phyloP scores from a whole-genome alignment of 768 basidiomycete genomes.

The Suillus discolor region DNA sequence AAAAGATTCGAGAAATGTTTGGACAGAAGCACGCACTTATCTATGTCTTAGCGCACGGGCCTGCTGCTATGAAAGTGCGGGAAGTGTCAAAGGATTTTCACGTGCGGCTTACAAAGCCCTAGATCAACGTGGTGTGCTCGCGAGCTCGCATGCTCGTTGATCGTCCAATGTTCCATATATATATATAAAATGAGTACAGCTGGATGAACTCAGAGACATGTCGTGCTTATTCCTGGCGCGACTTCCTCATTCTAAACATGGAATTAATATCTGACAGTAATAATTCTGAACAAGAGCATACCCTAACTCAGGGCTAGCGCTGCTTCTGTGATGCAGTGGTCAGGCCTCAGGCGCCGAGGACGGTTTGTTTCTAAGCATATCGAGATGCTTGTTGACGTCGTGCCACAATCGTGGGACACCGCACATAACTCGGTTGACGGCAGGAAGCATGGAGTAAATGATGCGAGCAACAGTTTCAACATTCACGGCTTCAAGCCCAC shows the following conservation, averaged over 20 bases:
- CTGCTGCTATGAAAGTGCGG: too few relatives aligned
- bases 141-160: too few relatives aligned
- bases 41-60: too few relatives aligned
- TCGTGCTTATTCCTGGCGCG: background rate
- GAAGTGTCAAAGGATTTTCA: too few relatives aligned
- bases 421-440: background rate
- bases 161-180: background rate
- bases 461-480: background rate
- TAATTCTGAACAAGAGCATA: background rate
- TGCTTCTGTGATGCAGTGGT: background rate
- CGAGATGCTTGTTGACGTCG: background rate
- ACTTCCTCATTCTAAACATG: background rate
- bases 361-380: background rate
- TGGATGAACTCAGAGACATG: background rate
- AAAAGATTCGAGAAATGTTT: too few relatives aligned
- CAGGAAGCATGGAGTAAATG: background rate
- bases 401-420: background rate
- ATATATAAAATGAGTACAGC: background rate
- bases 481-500: background rate
- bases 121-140: too few relatives aligned
- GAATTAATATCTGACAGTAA: background rate
- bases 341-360: background rate
- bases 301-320: background rate
- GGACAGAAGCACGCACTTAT: too few relatives aligned
- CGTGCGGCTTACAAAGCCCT: too few relatives aligned